These are phyloP conservation scores for Fusarium decemcellulare DNA, from an alignment of 2,329 filamentous ascomycete species.

Conservation along the genomic window DNA sequence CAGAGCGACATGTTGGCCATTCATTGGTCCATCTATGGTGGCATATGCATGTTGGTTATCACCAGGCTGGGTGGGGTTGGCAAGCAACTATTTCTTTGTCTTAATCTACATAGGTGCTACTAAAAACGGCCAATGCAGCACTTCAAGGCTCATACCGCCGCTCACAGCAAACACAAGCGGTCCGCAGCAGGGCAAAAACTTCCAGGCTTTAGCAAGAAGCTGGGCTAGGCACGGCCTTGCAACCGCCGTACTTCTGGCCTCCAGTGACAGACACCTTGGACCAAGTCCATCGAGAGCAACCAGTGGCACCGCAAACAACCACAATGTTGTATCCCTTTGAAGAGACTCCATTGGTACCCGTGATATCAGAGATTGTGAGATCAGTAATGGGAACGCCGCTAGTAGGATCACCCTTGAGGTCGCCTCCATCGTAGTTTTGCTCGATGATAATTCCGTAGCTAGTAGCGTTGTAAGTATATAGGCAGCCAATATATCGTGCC, in stretches of 20 bases:
- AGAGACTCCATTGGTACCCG: constrained; percentile 54
- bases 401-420: constrained; percentile 57
- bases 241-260: constrained; percentile 56
- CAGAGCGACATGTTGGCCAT: too few species aligned
- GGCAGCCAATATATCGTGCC: neutral
- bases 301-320: constrained; percentile 63
- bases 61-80: too few species aligned
- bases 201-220: neutral
- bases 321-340: constrained; percentile 58
- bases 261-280: constrained; percentile 62
- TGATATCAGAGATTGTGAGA: constrained; percentile 57
- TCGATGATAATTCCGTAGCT: constrained; percentile 53
- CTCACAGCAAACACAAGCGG: too few species aligned
- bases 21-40: too few species aligned
- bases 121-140: too few species aligned
- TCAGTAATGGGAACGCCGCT: constrained; percentile 65
- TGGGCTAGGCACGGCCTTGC: constrained; percentile 40
- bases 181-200: too few species aligned
- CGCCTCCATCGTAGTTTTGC: constrained; percentile 62
- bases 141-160: too few species aligned
- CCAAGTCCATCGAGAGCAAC: constrained; percentile 67
- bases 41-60: too few species aligned
- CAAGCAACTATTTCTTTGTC: too few species aligned
- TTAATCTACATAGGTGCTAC: too few species aligned
- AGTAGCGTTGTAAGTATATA: neutral